Evolutionary conservation across 768 basidiomycete species (phyloP).

Genomic region (Leccinum sublutescens): DNA sequence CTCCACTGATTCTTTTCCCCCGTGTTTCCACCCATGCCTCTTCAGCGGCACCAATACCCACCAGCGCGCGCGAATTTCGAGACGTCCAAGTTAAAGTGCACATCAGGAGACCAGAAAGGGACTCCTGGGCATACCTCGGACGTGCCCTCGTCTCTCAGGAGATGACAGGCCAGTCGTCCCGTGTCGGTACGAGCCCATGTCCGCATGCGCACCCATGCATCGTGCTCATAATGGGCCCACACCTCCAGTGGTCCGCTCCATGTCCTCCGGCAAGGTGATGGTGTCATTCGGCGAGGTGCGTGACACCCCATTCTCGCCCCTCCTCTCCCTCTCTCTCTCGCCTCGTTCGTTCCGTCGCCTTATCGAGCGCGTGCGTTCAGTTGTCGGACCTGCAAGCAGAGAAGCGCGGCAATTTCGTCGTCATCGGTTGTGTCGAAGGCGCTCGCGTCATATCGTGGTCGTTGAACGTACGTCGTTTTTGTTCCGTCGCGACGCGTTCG

Average conservation of each 20-base stretch:
- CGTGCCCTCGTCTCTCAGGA: conserved; percentile 77
- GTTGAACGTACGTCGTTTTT: conserved; percentile 55
- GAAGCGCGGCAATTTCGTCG: conserved; percentile 85
- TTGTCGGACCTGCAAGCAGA: conserved; percentile 76
- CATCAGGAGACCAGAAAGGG: conserved; percentile 73
- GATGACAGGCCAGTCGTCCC: conserved; percentile 69
- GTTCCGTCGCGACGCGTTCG: conserved; percentile 1
- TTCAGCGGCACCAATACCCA: conserved; percentile 25
- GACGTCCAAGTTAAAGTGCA: conserved; percentile 86
- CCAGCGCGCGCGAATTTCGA: conserved; percentile 55
- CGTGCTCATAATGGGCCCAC: conserved; percentile 8
- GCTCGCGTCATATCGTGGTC: conserved; percentile 81
- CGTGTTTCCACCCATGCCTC: background rate
- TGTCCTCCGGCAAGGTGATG: conserved; percentile 65
- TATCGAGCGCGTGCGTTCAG: conserved; percentile 33
- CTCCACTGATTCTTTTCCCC: conserved; percentile 11
- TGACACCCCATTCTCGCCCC: conserved; percentile 1
- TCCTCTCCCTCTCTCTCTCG: too few relatives aligned
- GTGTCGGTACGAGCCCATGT: conserved; percentile 60
- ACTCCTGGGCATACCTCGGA: conserved; percentile 80
- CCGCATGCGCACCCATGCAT: background rate
- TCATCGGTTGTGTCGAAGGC: conserved; percentile 76
- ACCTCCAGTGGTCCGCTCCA: conserved; percentile 38
- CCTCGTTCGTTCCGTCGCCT: background rate
- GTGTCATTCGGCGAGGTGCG: conserved; percentile 69